Evolutionary conservation across 1,284 basidiomycete species (phyloP), one percentile per base, ranked within the genome.

Genomic region (Ceratobasidium sp.): DNA sequence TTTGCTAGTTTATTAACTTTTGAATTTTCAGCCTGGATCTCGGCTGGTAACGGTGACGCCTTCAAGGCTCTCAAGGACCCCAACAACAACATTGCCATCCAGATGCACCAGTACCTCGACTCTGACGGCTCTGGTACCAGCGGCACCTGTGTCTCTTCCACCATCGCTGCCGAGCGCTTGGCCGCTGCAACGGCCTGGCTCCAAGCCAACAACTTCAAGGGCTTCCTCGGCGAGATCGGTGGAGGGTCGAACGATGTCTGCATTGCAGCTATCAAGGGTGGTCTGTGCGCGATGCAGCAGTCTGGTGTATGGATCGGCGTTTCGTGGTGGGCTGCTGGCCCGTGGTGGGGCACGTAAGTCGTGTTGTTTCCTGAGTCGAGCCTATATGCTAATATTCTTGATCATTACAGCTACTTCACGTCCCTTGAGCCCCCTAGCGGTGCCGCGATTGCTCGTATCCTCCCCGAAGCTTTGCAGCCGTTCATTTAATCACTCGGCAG

Each of bases 41-140:
- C 84, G 31, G 88, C 87, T 34, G 88, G 88, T 48, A 89, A 89
- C 80, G 82, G 83, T 56, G 84, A 80, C 31, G 88, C 82, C 48
- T 89, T 89, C 80, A 83, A 81, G 48, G 80, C 81, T 22, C 83
- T 90, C 80, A 83, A 81, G 53, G 88, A 90, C 78, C 88, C 88
- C 66, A 84, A 85, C 82, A 88, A 89, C 83, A 89, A 89, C 81
- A 78, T 86, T 65, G 88, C 87, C 58, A 87, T 89, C 76, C 87
- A 90, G 80, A 89, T 90, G 88, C 88, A 90, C 79, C 88, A 90
- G 80, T 90, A 90, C 82, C 87, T 90, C 77, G 89, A 89, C 80
- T 87, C 85, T 62, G 88, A 90, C 79, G 85, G 87, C 77, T 89
- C 88, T 58, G 89, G 88, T 68, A 89, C 88, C 6, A 84, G 80